These are phyloP conservation scores for Russula ochroleuca DNA, from an alignment of 768 basidiomycete species.

Conservation along the genomic window DNA sequence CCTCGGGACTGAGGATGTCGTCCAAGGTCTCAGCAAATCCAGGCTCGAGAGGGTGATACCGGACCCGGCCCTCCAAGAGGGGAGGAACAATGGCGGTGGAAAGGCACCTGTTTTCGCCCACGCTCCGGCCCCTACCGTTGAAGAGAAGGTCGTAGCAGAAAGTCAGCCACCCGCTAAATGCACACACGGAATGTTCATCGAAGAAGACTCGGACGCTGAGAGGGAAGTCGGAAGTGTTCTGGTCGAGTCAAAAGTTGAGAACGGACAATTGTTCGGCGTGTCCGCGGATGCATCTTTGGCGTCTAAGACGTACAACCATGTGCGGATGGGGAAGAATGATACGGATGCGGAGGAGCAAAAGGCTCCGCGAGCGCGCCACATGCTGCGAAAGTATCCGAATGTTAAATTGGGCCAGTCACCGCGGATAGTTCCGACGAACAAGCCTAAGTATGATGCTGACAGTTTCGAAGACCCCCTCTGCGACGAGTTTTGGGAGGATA, in stretches of 20 bases:
- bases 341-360: conserved; percentile 47
- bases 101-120: conserved; percentile 55
- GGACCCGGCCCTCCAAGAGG: conserved; percentile 45
- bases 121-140: conserved; percentile 61
- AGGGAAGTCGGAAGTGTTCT: conserved; percentile 22
- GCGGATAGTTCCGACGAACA: conserved; percentile 60
- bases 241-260: conserved; percentile 38
- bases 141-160: conserved; percentile 61
- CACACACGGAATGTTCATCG: neutral
- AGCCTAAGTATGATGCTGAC: conserved; percentile 69
- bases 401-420: conserved; percentile 50
- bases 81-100: conserved; percentile 60
- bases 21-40: conserved; percentile 41
- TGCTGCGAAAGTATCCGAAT: conserved; percentile 49
- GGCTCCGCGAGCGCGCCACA: conserved; percentile 47
- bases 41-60: conserved; percentile 40
- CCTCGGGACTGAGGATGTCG: conserved; percentile 35
- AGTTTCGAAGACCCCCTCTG: conserved; percentile 86
- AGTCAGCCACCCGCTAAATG: conserved; percentile 11
- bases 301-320: conserved; percentile 42
- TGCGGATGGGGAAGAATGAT: conserved; percentile 43
- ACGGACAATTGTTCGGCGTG: conserved; percentile 47
- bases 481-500: conserved; percentile 84
- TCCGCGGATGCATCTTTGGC: conserved; percentile 49
- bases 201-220: conserved; percentile 11